Percentiles rank a stretch among this genome's conserved stretches.
Conservation (phyloP, 345 rosid species). For the Litchi chinensis region DNA sequence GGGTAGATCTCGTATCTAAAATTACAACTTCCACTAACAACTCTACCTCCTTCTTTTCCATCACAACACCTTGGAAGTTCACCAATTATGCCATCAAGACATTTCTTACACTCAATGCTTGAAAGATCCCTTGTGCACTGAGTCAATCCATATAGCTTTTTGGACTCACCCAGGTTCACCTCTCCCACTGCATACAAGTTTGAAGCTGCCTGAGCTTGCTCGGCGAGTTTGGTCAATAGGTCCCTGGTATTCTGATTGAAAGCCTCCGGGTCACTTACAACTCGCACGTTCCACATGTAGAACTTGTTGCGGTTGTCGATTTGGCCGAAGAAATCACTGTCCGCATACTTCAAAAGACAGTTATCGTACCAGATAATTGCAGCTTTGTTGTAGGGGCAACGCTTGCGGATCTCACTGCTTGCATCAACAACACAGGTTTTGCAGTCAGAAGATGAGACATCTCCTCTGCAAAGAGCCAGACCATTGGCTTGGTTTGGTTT, state of each 20-base stretch:
- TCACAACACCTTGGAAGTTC: conserved; percentile 51
- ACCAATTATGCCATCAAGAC: conserved; percentile 40
- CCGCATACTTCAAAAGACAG: conserved; percentile 42
- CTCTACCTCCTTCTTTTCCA: conserved; percentile 51
- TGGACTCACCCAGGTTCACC: conserved; percentile 3
- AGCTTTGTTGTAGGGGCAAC: conserved; percentile 53
- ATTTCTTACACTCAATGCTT: conserved; percentile 33
- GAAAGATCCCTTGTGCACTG: conserved; percentile 49
- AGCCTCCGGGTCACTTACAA: conserved; percentile 21
- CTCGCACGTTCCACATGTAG: conserved; percentile 37
- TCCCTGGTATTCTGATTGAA: conserved; percentile 39
- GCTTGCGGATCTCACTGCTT: conserved; percentile 42
- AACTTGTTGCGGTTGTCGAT: conserved; percentile 43
- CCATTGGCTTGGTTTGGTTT: conserved; percentile 45
- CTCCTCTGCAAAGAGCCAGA: conserved; percentile 67
- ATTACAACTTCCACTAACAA: conserved; percentile 53
- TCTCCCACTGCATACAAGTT: conserved; percentile 36
- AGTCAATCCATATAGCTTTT: conserved; percentile 38
- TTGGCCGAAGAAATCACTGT: conserved; percentile 40
- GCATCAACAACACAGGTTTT: conserved; percentile 49
- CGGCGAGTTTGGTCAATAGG: conserved; percentile 28
- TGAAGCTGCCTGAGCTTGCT: conserved; percentile 20
- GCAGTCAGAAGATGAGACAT: conserved; percentile 53
- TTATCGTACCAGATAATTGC: conserved; percentile 55
- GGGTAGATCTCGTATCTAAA: conserved; percentile 52